Base-by-base conservation (phyloP, 2,329 filamentous ascomycete genomes). In the Apiospora koreana region DNA sequence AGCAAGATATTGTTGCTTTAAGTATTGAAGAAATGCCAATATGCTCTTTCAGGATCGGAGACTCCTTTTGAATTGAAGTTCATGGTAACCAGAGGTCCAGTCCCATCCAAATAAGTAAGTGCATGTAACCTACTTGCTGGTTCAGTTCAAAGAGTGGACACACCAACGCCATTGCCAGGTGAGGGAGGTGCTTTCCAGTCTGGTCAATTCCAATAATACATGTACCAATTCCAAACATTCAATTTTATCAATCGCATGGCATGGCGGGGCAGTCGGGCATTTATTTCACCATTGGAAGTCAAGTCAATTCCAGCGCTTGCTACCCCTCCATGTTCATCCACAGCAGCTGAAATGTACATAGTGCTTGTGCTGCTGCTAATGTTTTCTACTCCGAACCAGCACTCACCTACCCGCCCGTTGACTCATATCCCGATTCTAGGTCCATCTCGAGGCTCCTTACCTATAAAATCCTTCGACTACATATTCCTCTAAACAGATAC, bases 211-310 rank as follows among this genome's bases (percentile, higher is more conserved):
- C n/a, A n/a, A n/a, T n/a, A n/a, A n/a, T n/a, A n/a, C n/a, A n/a
- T n/a, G n/a, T n/a, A n/a, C n/a, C n/a, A n/a, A n/a, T n/a, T n/a
- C n/a, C n/a, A n/a, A n/a, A n/a, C n/a, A n/a, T n/a, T n/a, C n/a
- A n/a, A n/a, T n/a, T n/a, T n/a, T n/a, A n/a, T n/a, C n/a, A n/a
- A n/a, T n/a, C n/a, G n/a, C n/a, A n/a, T n/a, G n/a, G n/a, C n/a
- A 58, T 58, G 50, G 50, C 50, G 50, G 50, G 50, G 50, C 50
- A 58, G n/a, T n/a, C n/a, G n/a, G n/a, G n/a, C n/a, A n/a, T n/a
- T n/a, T n/a, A 8, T 38, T 62, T 62, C 3, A 35, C 28, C 28
- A n/a, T n/a, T n/a, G n/a, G n/a, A 58, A 35, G 18, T 58, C 28
- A n/a, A 58, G 35, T 58, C 50, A 35, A 10, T n/a, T n/a, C n/a